Evolutionary conservation across 768 basidiomycete species (phyloP).

Genomic region (Ramaria sp.): DNA sequence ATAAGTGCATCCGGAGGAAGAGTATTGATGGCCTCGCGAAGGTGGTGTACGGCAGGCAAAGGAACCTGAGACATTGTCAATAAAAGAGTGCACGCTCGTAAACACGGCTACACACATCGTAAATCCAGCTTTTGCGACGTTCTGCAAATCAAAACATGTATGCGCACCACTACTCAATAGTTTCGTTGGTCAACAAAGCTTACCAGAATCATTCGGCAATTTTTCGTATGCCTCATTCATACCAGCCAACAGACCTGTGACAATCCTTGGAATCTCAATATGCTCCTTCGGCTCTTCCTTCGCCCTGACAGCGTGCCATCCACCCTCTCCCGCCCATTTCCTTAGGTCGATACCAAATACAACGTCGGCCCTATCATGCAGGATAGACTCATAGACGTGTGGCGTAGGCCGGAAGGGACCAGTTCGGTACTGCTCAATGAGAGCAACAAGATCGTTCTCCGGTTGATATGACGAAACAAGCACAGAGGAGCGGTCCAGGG

Average conservation of each 20-base stretch:
- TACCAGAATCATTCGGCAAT: conserved; percentile 54
- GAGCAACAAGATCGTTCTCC: conserved; percentile 73
- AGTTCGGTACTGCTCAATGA: conserved; percentile 88
- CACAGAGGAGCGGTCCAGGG: conserved; percentile 60
- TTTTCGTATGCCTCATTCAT: conserved; percentile 53
- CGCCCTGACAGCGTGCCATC: conserved; percentile 48
- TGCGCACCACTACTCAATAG: neutral
- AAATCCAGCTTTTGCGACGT: conserved; percentile 87
- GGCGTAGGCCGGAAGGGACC: conserved; percentile 85
- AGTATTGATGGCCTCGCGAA: conserved; percentile 76
- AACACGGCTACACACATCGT: conserved; percentile 45
- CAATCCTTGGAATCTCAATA: conserved; percentile 44
- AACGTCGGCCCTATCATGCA: conserved; percentile 76
- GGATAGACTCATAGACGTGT: conserved; percentile 77
- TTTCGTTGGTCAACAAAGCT: conserved; percentile 14
- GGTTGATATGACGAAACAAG: conserved; percentile 80
- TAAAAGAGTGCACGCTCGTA: neutral
- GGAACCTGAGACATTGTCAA: conserved; percentile 29
- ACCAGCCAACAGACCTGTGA: conserved; percentile 54
- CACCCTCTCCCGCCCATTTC: conserved; percentile 76
- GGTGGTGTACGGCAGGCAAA: conserved; percentile 68
- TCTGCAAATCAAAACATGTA: conserved; percentile 31
- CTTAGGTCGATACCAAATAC: conserved; percentile 88
- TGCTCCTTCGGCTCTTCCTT: conserved; percentile 48
- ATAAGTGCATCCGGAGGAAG: conserved; percentile 44